These are phyloP conservation scores for Colletotrichum sp. DNA, from an alignment of 2,329 filamentous ascomycete species.

Conservation along the genomic window DNA sequence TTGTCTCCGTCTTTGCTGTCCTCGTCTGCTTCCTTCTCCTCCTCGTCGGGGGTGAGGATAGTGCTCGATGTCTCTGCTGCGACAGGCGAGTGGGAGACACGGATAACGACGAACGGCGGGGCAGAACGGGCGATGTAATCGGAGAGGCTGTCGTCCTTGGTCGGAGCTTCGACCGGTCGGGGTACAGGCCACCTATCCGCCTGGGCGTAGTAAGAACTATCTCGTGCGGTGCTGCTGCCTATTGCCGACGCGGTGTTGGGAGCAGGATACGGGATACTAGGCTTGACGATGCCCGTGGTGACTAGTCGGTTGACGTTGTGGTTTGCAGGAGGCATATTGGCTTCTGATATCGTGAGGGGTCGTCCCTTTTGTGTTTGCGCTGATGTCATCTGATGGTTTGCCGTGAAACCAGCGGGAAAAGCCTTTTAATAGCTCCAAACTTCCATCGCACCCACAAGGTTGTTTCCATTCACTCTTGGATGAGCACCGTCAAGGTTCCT, in stretches of 20 bases:
- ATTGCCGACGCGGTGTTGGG: fast-evolving
- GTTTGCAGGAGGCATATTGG: not conserved
- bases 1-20: not conserved
- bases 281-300: too few relatives aligned
- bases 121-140: not conserved
- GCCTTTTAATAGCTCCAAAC: not conserved
- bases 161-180: fast-evolving
- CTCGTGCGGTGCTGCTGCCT: fast-evolving
- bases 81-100: not conserved
- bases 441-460: not conserved
- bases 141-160: fast-evolving
- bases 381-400: not conserved
- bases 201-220: not conserved
- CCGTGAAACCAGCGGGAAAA: not conserved
- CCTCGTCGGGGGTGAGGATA: not conserved
- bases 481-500: not conserved
- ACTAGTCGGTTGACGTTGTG: not conserved
- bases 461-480: not conserved
- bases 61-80: not conserved
- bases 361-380: not conserved
- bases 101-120: not conserved
- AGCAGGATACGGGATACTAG: fast-evolving
- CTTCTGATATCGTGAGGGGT: not conserved
- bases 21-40: not conserved
- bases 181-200: not conserved